phyloP scores from a whole-genome alignment of 2,329 filamentous ascomycete species.

The Fusarium proliferatum region DNA sequence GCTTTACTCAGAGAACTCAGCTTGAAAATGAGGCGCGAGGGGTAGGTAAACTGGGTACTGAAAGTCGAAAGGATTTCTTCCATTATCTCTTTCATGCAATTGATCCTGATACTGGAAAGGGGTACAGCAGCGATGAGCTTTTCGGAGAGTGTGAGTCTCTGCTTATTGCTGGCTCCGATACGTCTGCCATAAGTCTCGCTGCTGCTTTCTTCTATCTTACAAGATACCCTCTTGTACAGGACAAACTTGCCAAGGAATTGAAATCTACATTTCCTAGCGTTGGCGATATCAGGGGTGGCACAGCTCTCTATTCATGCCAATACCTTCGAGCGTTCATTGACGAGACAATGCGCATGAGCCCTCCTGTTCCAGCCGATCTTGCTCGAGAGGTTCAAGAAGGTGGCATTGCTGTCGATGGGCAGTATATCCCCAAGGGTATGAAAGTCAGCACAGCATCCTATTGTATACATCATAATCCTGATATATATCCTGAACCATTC shows the following conservation, averaged over 20 bases:
- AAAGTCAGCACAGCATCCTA: too few species aligned
- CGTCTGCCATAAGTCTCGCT: slow-evolving; percentile 23
- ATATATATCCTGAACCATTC: too few species aligned
- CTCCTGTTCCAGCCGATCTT: too few species aligned
- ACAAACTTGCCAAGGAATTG: not conserved
- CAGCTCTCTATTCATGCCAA: too few species aligned
- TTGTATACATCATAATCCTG: too few species aligned
- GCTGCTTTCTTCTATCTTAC: slow-evolving; percentile 34
- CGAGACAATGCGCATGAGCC: too few species aligned
- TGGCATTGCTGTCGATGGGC: too few species aligned
- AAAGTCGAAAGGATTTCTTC: slow-evolving; percentile 39
- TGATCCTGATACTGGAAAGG: slow-evolving; percentile 40
- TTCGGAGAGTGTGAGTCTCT: slow-evolving; percentile 39
- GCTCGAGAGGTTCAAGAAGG: too few species aligned
- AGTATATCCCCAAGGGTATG: too few species aligned
- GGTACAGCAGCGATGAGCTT: slow-evolving; percentile 36
- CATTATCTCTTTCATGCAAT: slow-evolving; percentile 31
- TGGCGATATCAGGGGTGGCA: too few species aligned
- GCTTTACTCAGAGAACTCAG: slow-evolving; percentile 25
- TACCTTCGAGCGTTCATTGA: too few species aligned
- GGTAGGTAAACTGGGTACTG: not conserved
- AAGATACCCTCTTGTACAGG: not conserved
- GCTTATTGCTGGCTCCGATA: slow-evolving; percentile 35
- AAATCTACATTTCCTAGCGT: too few species aligned
- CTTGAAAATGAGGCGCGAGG: not conserved